Conservation (phyloP, 371 early-diverging fungal species). For the Fennellomyces sp. region DNA sequence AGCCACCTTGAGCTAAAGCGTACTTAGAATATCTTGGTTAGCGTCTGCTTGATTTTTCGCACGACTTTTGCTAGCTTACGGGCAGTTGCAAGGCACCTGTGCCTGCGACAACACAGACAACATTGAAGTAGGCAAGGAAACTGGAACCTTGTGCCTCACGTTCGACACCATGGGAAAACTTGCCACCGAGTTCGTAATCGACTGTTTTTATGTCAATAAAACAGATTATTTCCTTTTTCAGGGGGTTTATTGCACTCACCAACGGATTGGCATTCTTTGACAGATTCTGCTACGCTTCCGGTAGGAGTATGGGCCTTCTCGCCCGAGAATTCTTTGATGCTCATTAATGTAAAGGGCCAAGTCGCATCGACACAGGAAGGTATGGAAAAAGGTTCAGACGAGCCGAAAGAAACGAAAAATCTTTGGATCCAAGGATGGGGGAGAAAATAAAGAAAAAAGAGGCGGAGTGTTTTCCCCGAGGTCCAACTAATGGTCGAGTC, state of each 20-base stretch:
- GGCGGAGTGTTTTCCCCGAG: background rate
- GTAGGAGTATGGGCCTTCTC: background rate
- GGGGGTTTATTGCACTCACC: background rate
- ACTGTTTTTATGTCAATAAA: background rate
- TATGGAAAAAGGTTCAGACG: background rate
- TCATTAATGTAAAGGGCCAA: background rate
- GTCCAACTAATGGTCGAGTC: no score
- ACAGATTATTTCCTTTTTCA: background rate
- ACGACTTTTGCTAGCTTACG: constrained; percentile 28
- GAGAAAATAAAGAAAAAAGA: background rate
- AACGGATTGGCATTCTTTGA: background rate
- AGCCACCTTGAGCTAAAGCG: constrained; percentile 76
- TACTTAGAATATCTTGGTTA: constrained; percentile 31
- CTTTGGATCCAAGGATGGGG: background rate
- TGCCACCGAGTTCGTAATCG: constrained; percentile 1
- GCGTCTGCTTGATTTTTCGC: background rate
- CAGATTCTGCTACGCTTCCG: background rate
- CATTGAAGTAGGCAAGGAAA: constrained; percentile 56
- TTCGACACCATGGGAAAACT: constrained; percentile 37
- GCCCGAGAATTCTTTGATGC: background rate
- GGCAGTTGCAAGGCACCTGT: constrained; percentile 83
- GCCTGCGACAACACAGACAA: constrained; percentile 78
- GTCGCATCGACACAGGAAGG: background rate
- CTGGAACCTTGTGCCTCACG: constrained; percentile 32
- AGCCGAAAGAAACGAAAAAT: background rate